phyloP scores from a whole-genome alignment of 176 grass and related monocot genomes.

The Poa annua region DNA sequence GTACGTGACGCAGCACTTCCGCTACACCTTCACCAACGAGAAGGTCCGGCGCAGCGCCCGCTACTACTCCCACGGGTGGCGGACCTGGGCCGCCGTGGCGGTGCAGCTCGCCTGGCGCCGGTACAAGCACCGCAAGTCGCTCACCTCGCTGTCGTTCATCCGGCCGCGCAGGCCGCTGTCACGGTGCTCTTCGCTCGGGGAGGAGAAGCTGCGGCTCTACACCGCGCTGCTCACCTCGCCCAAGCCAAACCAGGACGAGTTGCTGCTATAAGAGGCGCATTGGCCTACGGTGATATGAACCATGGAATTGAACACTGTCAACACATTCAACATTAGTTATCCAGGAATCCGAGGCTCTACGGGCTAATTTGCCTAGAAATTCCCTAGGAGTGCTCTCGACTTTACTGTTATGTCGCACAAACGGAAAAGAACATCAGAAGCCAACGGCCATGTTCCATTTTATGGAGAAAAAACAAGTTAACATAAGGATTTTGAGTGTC shows the following conservation, averaged over 20 bases:
- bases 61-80: constrained; percentile 95
- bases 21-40: constrained; percentile 88
- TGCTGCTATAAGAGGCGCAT: not conserved
- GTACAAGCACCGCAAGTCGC: constrained; percentile 77
- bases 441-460: too few species aligned
- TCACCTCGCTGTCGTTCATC: constrained; percentile 74
- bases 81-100: constrained; percentile 88
- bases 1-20: constrained; percentile 95
- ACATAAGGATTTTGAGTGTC: too few species aligned
- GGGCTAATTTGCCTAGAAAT: too few species aligned
- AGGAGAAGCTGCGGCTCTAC: constrained; percentile 89
- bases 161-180: constrained; percentile 65
- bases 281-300: too few species aligned
- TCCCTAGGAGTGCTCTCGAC: too few species aligned
- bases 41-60: constrained; percentile 73
- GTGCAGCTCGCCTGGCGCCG: constrained; percentile 81
- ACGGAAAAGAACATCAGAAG: too few species aligned
- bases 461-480: too few species aligned
- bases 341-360: too few species aligned
- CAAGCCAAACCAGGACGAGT: constrained; percentile 79
- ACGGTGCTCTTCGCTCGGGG: constrained; percentile 71
- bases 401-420: too few species aligned
- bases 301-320: too few species aligned
- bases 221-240: constrained; percentile 84
- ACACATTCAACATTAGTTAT: too few species aligned